Evolutionary conservation across 1,139 yeast genomes (phyloP).

Genomic region (Candida sanyaensis): DNA sequence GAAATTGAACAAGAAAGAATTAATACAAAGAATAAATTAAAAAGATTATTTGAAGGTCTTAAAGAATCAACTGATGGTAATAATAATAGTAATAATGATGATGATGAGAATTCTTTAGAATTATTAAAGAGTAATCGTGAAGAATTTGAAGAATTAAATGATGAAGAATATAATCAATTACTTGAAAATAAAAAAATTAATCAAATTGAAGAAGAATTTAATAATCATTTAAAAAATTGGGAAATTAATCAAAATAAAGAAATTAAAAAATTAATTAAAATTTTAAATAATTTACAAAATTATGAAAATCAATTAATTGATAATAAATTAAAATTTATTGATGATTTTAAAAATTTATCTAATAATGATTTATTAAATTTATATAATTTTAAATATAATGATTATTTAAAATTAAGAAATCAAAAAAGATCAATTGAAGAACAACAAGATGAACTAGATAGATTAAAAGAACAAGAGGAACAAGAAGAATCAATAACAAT

Average conservation of each 20-base stretch:
- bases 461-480: slow-evolving; percentile 22
- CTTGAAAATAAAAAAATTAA: slow-evolving; percentile 19
- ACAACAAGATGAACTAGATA: slow-evolving; percentile 29
- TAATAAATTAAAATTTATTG: slow-evolving; percentile 37
- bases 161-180: slow-evolving; percentile 33
- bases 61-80: slow-evolving; percentile 26
- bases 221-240: slow-evolving; percentile 17
- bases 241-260: slow-evolving; percentile 20
- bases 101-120: background rate
- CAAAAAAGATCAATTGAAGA: slow-evolving; percentile 37
- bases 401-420: slow-evolving; percentile 37
- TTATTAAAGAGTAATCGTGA: slow-evolving; percentile 12
- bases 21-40: slow-evolving; percentile 52
- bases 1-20: slow-evolving; percentile 54
- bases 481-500: background rate
- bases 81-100: background rate
- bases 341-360: slow-evolving; percentile 24
- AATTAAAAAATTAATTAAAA: slow-evolving; percentile 17
- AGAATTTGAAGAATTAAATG: slow-evolving; percentile 32
- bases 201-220: slow-evolving; percentile 22
- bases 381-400: slow-evolving; percentile 39
- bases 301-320: slow-evolving; percentile 40
- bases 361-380: slow-evolving; percentile 8
- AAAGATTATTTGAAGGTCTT: slow-evolving; percentile 51
- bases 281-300: slow-evolving; percentile 20